Evolutionary conservation across 306 rosid genomes (phyloP), one percentile per base, ranked within the genome.

Genomic region (Pueraria montana): DNA sequence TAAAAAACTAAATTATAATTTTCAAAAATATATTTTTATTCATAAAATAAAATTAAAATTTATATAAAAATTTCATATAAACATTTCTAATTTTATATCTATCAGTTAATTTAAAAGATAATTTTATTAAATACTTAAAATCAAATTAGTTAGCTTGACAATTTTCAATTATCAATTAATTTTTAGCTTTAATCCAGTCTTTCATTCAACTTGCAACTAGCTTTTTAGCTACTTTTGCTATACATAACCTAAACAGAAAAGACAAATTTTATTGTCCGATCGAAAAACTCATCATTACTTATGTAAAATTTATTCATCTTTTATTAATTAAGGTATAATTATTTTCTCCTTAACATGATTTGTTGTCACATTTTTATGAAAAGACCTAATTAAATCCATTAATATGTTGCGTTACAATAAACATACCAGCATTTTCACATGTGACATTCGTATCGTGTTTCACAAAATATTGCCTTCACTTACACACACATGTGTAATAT

Each of bases 361-460:
- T 21, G 56, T 14, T 21, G 1, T 9, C 13, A 61, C 11, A 1
- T 6, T 46, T 75, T 63, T 18, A 77, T 12, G 34, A 63, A 77
- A 77, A 10, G 10, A 78, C 38, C 20, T 43, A 42, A 26, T 2
- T 17, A 49, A 48, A 20, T 50, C 30, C 42, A 16, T 17, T 49
- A 45, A 68, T 32, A 59, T 83, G 49, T 61, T 8, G 3, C 64
- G 8, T 49, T 20, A 75, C 38, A n/a, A 81, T 78, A 32, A 83
- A 68, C 36, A 61, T 46, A 26, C 13, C 36, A 68, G 71, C 61
- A 46, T 58, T 52, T 18, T 79, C 56, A 83, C 80, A 74, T 50
- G 89, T 52, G 81, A 80, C 86, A 80, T 83, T 50, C 0, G 66
- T 83, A 85, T 72, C 80, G 90, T 88, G 86, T 77, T 81, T 70